These are phyloP conservation scores for Puccinia horiana DNA, from an alignment of 1,284 basidiomycete species.

Conservation along the genomic window DNA sequence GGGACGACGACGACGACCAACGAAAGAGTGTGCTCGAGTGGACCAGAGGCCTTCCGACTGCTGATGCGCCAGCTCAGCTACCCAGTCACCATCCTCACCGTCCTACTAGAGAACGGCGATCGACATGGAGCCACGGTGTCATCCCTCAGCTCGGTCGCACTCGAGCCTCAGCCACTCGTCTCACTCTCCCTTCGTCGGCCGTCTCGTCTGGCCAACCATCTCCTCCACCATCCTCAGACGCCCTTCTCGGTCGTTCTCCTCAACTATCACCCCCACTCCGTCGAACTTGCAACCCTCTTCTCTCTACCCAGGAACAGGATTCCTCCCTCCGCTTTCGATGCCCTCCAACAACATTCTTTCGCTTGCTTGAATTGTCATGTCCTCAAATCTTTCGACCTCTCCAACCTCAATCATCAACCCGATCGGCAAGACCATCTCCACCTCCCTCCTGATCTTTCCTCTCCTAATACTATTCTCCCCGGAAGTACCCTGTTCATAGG, in stretches of 20 bases:
- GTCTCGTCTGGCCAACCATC: slow-evolving; percentile 70
- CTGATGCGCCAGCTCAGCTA: slow-evolving; percentile 39
- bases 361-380: slow-evolving; percentile 6
- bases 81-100: slow-evolving; percentile 33
- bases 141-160: slow-evolving; percentile 84
- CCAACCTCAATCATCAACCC: neutral
- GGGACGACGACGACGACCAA: neutral
- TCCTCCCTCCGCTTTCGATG: neutral
- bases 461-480: too few species aligned
- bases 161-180: slow-evolving; percentile 81
- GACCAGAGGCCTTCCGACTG: neutral
- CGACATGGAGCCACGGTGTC: slow-evolving; percentile 84
- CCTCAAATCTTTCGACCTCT: slow-evolving; percentile 4
- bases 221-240: neutral
- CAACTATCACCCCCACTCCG: slow-evolving; percentile 33
- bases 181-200: slow-evolving; percentile 85
- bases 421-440: neutral
- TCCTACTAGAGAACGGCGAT: neutral
- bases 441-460: neutral
- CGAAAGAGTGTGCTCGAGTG: neutral
- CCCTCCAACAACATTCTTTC: slow-evolving; percentile 10
- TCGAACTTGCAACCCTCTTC: neutral
- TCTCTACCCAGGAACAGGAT: slow-evolving; percentile 17
- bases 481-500: slow-evolving; percentile 28
- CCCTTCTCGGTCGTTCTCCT: slow-evolving; percentile 19